Evolutionary conservation across 129 eudicot genomes (phyloP).

Genomic region (Flaveria sonorensis): DNA sequence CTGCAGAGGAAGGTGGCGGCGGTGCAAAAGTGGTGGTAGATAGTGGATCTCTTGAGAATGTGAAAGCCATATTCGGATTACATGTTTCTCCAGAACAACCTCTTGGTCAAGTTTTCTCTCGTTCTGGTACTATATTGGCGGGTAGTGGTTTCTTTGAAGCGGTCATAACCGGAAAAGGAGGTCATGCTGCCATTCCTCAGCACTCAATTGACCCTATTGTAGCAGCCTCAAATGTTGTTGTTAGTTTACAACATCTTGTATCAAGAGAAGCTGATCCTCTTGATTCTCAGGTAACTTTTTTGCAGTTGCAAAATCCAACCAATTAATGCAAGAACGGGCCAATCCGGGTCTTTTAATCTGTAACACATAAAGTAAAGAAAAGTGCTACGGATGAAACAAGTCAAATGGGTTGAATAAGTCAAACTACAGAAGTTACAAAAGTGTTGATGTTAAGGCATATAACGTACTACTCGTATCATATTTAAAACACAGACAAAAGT

Average conservation of each 20-base stretch:
- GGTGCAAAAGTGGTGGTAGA: conserved; percentile 65
- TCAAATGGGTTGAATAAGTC: not conserved
- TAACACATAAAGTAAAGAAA: not conserved
- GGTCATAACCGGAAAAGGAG: conserved; percentile 67
- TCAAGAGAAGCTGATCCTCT: conserved; percentile 77
- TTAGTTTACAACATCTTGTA: conserved; percentile 67
- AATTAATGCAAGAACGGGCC: not conserved
- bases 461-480: not conserved
- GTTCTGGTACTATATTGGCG: conserved; percentile 56
- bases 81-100: conserved; percentile 47
- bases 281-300: conserved; percentile 55
- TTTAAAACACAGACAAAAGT: too few relatives aligned
- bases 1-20: conserved; percentile 76
- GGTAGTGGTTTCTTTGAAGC: conserved; percentile 64
- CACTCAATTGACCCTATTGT: conserved; percentile 67
- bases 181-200: conserved; percentile 88
- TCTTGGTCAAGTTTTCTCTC: conserved; percentile 43
- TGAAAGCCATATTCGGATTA: conserved; percentile 66
- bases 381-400: not conserved
- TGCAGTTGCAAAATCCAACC: not conserved
- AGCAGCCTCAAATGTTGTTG: conserved; percentile 63
- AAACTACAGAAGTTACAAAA: not conserved
- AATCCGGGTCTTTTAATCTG: not conserved
- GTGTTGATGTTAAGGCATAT: not conserved
- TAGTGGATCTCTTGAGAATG: conserved; percentile 53